Percentiles rank a stretch among this genome's conserved stretches.
Evolutionary conservation across 179 eudicot species (phyloP).

Genomic region (Monotropa hypopitys): DNA sequence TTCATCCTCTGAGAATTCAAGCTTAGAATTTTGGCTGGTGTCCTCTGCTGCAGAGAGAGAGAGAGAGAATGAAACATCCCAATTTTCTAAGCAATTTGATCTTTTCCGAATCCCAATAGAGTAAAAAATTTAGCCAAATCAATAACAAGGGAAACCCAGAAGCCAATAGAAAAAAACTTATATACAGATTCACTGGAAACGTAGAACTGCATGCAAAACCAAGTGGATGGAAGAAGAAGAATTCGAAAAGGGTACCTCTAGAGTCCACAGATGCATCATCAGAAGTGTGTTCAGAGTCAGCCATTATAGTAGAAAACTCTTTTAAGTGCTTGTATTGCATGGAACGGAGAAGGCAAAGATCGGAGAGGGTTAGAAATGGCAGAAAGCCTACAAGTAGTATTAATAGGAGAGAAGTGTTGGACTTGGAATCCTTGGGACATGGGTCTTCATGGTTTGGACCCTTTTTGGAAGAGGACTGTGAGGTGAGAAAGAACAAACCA

Average conservation of each 20-base stretch:
- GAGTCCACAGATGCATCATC: constrained; percentile 13
- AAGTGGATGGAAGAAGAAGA: background rate
- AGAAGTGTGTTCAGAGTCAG: constrained; percentile 11
- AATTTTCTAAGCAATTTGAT: no score
- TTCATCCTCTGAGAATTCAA: constrained; percentile 32
- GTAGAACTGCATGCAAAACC: background rate
- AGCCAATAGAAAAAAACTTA: background rate
- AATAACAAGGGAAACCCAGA: background rate
- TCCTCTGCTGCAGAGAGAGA: constrained; percentile 10
- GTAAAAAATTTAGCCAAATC: background rate
- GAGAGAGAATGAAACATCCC: background rate
- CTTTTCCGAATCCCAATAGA: background rate
- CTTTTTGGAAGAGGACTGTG: constrained; percentile 4
- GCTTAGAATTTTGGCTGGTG: constrained; percentile 15
- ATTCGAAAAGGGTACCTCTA: constrained; percentile 14
- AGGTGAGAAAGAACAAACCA: constrained; percentile 3
- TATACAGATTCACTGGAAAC: background rate
- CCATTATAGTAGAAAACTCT: constrained; percentile 10
- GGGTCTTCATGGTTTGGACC: background rate
- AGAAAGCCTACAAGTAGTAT: background rate
- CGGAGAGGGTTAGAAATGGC: background rate
- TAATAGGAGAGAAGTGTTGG: background rate
- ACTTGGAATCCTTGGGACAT: background rate
- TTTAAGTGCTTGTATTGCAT: background rate
- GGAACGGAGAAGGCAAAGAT: background rate